phyloP scores from a whole-genome alignment of 2,329 filamentous ascomycete genomes.

The Massarina eburnea region DNA sequence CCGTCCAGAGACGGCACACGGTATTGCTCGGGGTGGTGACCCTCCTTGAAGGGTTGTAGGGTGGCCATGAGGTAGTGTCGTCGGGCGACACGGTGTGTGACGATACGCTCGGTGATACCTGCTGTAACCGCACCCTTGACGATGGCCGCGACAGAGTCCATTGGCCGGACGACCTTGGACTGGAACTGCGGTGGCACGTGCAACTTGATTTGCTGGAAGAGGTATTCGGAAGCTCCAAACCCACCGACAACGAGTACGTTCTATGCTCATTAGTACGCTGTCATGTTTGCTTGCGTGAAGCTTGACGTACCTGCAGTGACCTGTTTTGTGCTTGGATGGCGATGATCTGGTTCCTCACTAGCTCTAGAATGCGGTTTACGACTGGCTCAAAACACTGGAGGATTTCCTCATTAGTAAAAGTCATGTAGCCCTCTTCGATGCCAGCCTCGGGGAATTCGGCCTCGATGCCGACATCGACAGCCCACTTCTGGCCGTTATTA shows the following conservation, averaged over 20 bases:
- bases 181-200: slow-evolving; percentile 98
- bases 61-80: slow-evolving; percentile 99
- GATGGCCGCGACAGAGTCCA: slow-evolving; percentile 98
- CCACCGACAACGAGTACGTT: slow-evolving; percentile 97
- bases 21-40: slow-evolving; percentile 97
- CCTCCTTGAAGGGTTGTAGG: slow-evolving; percentile 97
- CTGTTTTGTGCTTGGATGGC: slow-evolving; percentile 98
- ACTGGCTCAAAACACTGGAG: slow-evolving; percentile 98
- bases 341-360: slow-evolving; percentile 97
- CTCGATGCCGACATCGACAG: slow-evolving; percentile 97
- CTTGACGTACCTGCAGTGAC: slow-evolving; percentile 68
- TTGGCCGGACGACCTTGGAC: slow-evolving; percentile 94
- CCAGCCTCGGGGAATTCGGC: slow-evolving; percentile 96
- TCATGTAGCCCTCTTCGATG: slow-evolving; percentile 99
- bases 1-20: slow-evolving; percentile 94
- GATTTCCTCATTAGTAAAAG: slow-evolving; percentile 98
- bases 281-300: not conserved
- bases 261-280: slow-evolving; percentile 44
- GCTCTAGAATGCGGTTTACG: slow-evolving; percentile 92
- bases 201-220: slow-evolving; percentile 99
- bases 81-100: slow-evolving; percentile 95
- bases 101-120: slow-evolving; percentile 93
- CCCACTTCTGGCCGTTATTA: slow-evolving; percentile 99
- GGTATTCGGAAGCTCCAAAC: slow-evolving; percentile 96
- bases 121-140: slow-evolving; percentile 98